Conservation (phyloP, 306 rosid genomes). For the Quercus parvula region DNA sequence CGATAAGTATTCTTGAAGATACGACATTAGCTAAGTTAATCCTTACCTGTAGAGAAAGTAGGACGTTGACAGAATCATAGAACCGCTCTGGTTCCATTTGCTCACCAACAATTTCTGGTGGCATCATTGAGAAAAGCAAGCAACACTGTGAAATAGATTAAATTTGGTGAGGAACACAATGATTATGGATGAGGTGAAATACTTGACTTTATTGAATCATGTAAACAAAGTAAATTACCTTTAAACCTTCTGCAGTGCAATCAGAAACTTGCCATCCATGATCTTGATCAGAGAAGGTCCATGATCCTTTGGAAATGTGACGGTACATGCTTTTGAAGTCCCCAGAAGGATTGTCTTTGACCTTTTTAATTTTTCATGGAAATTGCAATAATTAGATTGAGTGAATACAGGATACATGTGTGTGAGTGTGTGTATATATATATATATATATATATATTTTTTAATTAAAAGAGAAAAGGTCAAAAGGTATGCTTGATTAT, state of each 20-base stretch:
- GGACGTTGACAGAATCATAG: conserved; percentile 57
- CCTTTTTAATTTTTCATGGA: conserved; percentile 11
- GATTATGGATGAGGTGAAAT: not conserved
- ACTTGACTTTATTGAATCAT: not conserved
- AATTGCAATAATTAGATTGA: not conserved
- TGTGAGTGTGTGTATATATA: not conserved
- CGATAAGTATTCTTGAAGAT: not conserved
- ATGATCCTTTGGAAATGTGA: conserved; percentile 75
- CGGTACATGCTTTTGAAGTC: conserved; percentile 63
- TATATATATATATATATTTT: not conserved
- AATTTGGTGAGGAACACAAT: not conserved
- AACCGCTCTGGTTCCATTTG: conserved; percentile 53
- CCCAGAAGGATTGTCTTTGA: conserved; percentile 54
- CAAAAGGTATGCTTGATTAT: not conserved
- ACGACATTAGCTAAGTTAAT: not conserved
- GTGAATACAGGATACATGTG: not conserved
- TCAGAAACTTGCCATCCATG: conserved; percentile 93
- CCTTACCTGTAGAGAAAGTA: conserved; percentile 64
- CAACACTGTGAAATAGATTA: conserved; percentile 47
- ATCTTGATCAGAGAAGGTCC: conserved; percentile 80
- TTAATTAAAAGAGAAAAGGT: not conserved
- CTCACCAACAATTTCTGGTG: conserved; percentile 64
- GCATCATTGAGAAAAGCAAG: conserved; percentile 50
- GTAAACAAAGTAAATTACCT: conserved; percentile 29
- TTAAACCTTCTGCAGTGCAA: conserved; percentile 71